Base-by-base conservation (phyloP, 2,329 filamentous ascomycete species). In the Claviceps pusilla region DNA sequence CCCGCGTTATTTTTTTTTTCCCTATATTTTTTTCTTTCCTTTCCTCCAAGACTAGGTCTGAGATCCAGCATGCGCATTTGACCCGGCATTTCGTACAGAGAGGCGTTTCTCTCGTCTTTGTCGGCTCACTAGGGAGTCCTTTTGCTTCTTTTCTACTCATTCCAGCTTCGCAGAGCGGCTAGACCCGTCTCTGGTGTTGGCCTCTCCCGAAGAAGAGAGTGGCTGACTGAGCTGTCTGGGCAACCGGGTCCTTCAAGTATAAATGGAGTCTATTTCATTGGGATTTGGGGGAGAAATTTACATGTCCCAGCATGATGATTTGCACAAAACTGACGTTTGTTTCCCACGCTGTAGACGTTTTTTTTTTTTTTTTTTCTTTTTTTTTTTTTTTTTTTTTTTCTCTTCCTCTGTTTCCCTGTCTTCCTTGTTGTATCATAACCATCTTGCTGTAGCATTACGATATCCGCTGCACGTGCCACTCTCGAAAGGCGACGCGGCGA, bases 321-420 rank as follows among this genome's bases (percentile, higher is more conserved):
- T 50, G 46, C 50, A 55, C 50, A 43, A 52, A 37, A 37, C 56
- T 59, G 64, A 62, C 63, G 63, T 63, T 64, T 59, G 51, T 50
- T 58, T 47, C 12, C 24, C 24, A 29, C 28, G 24, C 57, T 57
- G 56, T 61, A 12, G 14, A n/a, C n/a, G 31, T 28, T 16, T 19
- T 35, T 41, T 41, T 45, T 28, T 37, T 14, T 29, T 45, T 39
- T 39, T n/a, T 29, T 37, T 46, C 31, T 28, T 5, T 45, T 19
- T 35, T 41, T 41, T 45, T 28, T 3, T 28, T 35, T 39, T 16
- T 19, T 31, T 33, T 46, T 11, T 29, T 31, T 31, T 28, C 3
- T 7, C n/a, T 41, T 7, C 35, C 28, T 24, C 2, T 24, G 24
- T 24, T 24, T 24, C 24, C 24, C 24, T 24, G 1, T 24, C 24